phyloP scores from a whole-genome alignment of 2,329 filamentous ascomycete species.

The Exophiala mesophila region DNA sequence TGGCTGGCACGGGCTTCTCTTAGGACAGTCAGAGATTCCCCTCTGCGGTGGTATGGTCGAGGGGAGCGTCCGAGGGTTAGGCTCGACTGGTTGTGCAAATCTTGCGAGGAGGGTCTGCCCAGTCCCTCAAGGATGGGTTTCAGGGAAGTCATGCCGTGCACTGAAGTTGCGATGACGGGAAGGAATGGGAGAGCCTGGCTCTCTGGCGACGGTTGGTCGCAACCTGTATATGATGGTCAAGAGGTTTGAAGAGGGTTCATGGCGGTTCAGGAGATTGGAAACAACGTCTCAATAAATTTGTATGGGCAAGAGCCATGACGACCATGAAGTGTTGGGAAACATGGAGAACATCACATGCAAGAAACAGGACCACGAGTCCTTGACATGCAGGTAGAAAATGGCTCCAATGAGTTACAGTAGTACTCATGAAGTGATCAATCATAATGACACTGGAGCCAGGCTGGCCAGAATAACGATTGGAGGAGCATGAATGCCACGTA shows the following conservation, averaged over 20 bases:
- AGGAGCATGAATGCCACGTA: too few species aligned
- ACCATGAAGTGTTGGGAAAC: constrained; percentile 7
- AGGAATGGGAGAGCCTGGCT: not conserved
- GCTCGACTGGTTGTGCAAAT: constrained; percentile 10
- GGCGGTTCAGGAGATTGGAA: constrained; percentile 2
- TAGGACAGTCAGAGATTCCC: constrained; percentile 11
- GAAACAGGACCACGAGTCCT: not conserved
- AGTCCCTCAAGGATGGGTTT: constrained; percentile 7
- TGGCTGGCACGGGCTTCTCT: constrained; percentile 5
- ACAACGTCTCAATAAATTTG: not conserved
- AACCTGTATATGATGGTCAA: too few species aligned
- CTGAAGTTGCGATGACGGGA: constrained; percentile 2
- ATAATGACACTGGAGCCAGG: too few species aligned
- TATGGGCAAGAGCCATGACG: constrained; percentile 7
- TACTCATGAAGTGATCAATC: too few species aligned
- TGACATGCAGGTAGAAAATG: not conserved
- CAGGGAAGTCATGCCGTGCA: constrained; percentile 22
- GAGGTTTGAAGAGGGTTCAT: too few species aligned
- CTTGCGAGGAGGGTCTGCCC: constrained; percentile 13
- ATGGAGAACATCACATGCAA: constrained; percentile 17
- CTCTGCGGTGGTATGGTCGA: constrained; percentile 28
- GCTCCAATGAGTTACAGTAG: too few species aligned
- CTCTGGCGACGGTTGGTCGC: too few species aligned
- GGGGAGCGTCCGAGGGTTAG: constrained; percentile 26
- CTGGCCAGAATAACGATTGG: too few species aligned